A percentile compares a stretch with the other conserved stretches of the same genome.
phyloP scores from a whole-genome alignment of 345 rosid genomes.

The Eucalyptus erythrocorys region DNA sequence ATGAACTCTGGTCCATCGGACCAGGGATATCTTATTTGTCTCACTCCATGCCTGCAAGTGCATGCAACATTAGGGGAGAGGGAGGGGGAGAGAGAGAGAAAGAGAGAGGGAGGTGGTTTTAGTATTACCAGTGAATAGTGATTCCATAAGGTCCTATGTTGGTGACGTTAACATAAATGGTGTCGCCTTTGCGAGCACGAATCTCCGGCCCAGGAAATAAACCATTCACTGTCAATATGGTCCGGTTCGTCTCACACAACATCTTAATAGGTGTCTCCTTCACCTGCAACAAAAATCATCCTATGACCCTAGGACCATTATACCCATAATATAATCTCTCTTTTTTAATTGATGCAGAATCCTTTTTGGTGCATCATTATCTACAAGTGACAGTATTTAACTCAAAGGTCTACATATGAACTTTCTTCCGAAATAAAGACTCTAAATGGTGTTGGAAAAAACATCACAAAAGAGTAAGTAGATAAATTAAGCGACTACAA shows the following conservation, averaged over 20 bases:
- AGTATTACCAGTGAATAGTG: not conserved
- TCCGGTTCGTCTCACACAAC: not conserved
- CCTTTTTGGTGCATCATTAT: not conserved
- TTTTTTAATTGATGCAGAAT: not conserved
- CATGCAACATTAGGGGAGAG: not conserved
- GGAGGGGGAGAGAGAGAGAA: not conserved
- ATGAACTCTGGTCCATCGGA: not conserved
- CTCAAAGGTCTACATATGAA: not conserved
- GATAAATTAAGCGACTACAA: not conserved
- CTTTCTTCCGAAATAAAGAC: not conserved
- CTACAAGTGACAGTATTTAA: not conserved
- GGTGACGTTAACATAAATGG: not conserved
- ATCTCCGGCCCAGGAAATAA: not conserved
- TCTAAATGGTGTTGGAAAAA: not conserved
- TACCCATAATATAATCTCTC: not conserved
- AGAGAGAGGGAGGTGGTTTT: not conserved
- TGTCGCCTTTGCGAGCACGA: not conserved
- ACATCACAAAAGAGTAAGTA: not conserved
- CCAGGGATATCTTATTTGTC: not conserved
- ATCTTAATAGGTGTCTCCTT: not conserved
- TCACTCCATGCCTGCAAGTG: not conserved
- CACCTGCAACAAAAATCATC: not conserved
- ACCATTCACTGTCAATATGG: not conserved
- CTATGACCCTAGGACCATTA: not conserved
- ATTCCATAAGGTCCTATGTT: not conserved